These are phyloP conservation scores for Taiozyma onychis DNA, from an alignment of 1,139 yeast genomes.

Conservation along the genomic window DNA sequence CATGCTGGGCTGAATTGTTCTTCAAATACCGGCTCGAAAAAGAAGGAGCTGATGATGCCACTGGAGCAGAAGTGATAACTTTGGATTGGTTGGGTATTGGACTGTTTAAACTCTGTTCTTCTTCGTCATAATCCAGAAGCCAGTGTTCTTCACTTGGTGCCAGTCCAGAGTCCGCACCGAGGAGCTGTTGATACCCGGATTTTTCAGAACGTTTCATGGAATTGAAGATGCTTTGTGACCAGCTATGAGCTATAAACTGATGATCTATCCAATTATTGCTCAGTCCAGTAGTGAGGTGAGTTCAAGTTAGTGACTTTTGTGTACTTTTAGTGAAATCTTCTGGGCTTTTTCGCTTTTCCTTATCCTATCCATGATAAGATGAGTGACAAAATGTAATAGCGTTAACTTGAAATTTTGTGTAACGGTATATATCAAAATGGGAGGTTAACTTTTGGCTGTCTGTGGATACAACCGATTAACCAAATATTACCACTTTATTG, in stretches of 20 bases:
- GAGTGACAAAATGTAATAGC: not conserved
- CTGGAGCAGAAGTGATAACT: not conserved
- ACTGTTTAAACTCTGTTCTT: not conserved
- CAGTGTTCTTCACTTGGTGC: constrained; percentile 1
- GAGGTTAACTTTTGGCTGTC: no score
- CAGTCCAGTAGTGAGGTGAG: not conserved
- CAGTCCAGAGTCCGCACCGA: not conserved
- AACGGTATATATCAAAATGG: no score
- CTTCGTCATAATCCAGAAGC: constrained; percentile 1
- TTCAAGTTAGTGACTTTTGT: not conserved
- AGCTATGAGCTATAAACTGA: not conserved
- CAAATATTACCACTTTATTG: no score
- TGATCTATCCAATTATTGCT: no score
- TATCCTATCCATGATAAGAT: not conserved
- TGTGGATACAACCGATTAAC: no score
- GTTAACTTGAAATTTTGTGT: no score
- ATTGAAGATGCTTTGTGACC: not conserved
- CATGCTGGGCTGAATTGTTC: not conserved
- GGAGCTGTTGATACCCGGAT: not conserved
- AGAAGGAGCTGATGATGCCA: not conserved
- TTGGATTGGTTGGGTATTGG: not conserved
- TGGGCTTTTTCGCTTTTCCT: not conserved
- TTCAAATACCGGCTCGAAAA: not conserved
- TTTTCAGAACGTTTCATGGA: not conserved
- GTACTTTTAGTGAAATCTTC: not conserved